Base-by-base conservation (phyloP, 2,329 filamentous ascomycete species). In the Penicillium sp. region DNA sequence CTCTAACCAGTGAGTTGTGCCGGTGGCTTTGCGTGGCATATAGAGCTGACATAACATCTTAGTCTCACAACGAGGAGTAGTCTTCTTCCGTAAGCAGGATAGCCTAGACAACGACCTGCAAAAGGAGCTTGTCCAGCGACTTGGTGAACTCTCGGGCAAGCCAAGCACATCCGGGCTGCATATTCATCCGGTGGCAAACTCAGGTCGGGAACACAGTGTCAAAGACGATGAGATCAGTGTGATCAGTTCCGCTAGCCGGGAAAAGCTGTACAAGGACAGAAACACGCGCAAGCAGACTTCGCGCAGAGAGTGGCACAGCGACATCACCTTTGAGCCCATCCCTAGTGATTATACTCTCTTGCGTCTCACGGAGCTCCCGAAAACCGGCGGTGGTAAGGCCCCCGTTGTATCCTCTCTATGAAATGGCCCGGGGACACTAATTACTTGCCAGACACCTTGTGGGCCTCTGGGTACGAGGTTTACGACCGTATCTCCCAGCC, bases 11-110 rank as follows among this genome's bases (percentile, higher is more conserved):
- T 69, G 32, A 47, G 51, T 39, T 10, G 6, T 6, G 37, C 8
- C 4, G 2, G 17, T 21, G 2, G 0, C 3, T 19, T 1, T 8
- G 2, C 1, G 2, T 29, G 12, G 4, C 1, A 15, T 12, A 29
- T 13, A 29, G 10, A 15, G 21, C 39, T 55, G 19, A 55, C 21
- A 12, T 5, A 3, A 7, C 3, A 12, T 7, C 2, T 7, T 38
- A 76, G 76, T 78, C 43, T 78, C 75, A 2, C 71, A 76, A 53
- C 69, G 75, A 6, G 75, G 76, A 1, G 75, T 79, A 0, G 72
- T 78, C 17, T 78, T 79, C 64, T 77, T 78, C 64, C 73, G 76
- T 40, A 71, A 72, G 39, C 76, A 79, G 53, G 67, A 75, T 56
- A 68, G 70, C 32, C 64, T 79, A 12, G 70, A 68, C 43, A 70